Base-by-base conservation (phyloP, 1,284 basidiomycete species). In the Trichosporon ovoides region DNA sequence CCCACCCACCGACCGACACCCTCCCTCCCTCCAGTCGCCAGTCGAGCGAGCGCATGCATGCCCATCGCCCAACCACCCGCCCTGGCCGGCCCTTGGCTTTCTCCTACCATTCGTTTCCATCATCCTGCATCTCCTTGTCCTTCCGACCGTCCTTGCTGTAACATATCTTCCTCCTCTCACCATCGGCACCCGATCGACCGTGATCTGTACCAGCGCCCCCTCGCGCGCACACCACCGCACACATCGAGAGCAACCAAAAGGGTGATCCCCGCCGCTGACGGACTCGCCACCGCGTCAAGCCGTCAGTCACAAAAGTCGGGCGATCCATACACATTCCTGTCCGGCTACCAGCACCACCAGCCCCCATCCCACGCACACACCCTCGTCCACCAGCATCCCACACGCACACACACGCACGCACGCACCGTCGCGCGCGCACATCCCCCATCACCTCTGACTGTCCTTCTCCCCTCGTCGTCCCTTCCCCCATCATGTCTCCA, bases 81-180 rank as follows among this genome's bases (percentile, higher is more conserved):
- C 28, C 28, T 31, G 28, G 28, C 36, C 19, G 33, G n/a, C 33
- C 13, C 40, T 14, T 46, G 12, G 7, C 12, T 37, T 18, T 33
- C 20, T 52, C 50, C 50, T 35, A 35, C 50, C 34, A 52, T 37
- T 37, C 50, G 34, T 24, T 35, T 52, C 50, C 50, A 35, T 37
- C 50, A 34, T 36, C 49, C 35, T 34, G 24, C 49, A 13, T 36
- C 49, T n/a, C n/a, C n/a, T n/a, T n/a, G n/a, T n/a, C n/a, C n/a
- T 34, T 51, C 49, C 35, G 18, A 20, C 19, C 11, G 28, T 52
- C 35, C 19, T n/a, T 22, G 13, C 28, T 51, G 40, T 24, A 46
- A 46, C 40, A 31, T 48, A 46, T 22, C 18, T 48, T 7, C 43
- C 4, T 31, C 43, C 13, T 22, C 43, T 28, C 43, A 28, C 43